Evolutionary conservation across 108 stramenopile species (phyloP).

Genomic region (Cylindrotheca fusiformis): DNA sequence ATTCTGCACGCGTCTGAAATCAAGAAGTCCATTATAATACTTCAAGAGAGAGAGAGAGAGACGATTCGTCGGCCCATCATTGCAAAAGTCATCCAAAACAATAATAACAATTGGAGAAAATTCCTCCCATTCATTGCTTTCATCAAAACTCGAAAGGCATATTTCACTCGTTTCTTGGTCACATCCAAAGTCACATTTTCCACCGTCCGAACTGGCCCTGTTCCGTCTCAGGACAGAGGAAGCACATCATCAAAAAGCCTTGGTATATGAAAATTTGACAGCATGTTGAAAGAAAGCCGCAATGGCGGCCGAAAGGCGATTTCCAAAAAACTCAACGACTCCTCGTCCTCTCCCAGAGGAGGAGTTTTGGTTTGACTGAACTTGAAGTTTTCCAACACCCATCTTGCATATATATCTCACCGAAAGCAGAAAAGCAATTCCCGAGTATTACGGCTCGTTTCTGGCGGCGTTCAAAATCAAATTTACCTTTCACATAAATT

Average conservation of each 20-base stretch:
- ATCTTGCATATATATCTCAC: too few relatives aligned
- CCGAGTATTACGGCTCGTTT: too few relatives aligned
- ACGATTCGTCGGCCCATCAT: too few relatives aligned
- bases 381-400: too few relatives aligned
- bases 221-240: too few relatives aligned
- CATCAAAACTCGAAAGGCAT: neutral
- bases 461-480: neutral
- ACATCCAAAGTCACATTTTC: neutral
- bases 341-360: neutral
- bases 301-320: neutral
- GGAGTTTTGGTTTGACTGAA: neutral
- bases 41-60: too few relatives aligned
- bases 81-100: too few relatives aligned
- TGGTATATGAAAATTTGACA: too few relatives aligned
- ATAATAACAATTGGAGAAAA: conserved; percentile 4
- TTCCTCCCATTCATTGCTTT: neutral
- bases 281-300: too few relatives aligned
- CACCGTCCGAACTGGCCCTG: neutral
- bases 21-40: too few relatives aligned
- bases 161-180: neutral
- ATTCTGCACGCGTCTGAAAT: neutral
- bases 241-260: too few relatives aligned
- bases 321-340: neutral
- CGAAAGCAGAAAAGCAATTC: too few relatives aligned
- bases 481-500: neutral